Conservation (phyloP, 257 asterid species). For the Nicotiana tabacum region DNA sequence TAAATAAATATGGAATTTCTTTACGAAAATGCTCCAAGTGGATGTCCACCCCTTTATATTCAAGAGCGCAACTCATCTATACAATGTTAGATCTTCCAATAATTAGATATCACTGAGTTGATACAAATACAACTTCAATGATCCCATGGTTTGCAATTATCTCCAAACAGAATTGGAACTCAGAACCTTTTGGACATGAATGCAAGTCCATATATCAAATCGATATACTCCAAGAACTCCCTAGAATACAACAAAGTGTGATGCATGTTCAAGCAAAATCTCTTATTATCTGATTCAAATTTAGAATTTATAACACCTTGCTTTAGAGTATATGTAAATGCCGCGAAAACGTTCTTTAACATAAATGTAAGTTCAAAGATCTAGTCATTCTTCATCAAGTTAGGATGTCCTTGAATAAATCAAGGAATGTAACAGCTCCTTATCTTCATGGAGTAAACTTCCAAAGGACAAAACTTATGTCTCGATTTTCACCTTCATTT, state of each 20-base stretch:
- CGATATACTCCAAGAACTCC: background rate
- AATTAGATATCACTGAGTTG: background rate
- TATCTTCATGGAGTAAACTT: background rate
- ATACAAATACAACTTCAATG: background rate
- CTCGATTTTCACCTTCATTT: background rate
- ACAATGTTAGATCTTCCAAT: background rate
- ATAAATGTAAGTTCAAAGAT: background rate
- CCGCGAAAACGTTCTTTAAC: background rate
- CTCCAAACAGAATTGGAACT: background rate
- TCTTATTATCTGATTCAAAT: background rate
- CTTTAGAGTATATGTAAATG: background rate
- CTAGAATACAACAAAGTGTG: background rate
- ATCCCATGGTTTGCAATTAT: background rate
- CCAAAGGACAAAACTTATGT: background rate
- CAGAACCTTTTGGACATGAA: background rate
- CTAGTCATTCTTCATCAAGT: background rate
- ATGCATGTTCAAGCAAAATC: background rate
- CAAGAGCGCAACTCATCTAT: background rate
- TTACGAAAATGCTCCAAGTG: background rate
- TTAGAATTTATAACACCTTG: background rate
- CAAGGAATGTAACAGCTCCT: background rate
- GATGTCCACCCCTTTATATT: background rate
- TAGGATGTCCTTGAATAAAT: background rate
- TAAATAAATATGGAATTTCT: background rate
- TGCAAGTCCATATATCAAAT: background rate